A percentile compares a stretch with the other conserved stretches of the same genome.
phyloP scores from a whole-genome alignment of 2,329 filamentous ascomycete species.

The Cadophora sp. region DNA sequence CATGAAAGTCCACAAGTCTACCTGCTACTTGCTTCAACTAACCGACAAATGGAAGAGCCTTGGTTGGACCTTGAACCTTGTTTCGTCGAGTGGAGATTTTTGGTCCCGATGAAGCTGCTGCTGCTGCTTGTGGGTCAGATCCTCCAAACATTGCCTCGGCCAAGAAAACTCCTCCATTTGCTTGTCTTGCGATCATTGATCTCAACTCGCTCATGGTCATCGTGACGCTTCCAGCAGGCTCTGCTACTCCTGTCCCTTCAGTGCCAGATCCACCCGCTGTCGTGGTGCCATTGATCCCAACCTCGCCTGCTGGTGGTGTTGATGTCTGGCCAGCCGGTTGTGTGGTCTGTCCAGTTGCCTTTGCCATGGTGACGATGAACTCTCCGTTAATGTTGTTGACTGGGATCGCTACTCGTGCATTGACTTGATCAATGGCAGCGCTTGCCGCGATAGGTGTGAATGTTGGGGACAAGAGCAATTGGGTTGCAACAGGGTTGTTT shows the following conservation, averaged over 20 bases:
- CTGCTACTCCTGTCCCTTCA: not conserved
- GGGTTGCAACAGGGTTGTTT: conserved; percentile 28
- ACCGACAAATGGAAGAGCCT: conserved; percentile 3
- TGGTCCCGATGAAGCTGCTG: not conserved
- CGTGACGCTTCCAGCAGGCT: not conserved
- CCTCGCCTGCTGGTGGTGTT: not conserved
- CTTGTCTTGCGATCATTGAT: conserved; percentile 12
- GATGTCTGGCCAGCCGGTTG: not conserved
- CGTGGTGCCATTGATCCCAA: not conserved
- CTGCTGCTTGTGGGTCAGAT: not conserved
- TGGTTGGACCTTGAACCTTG: conserved; percentile 7
- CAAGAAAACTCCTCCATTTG: conserved; percentile 14
- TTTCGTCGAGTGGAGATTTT: conserved; percentile 1
- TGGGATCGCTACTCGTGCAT: conserved; percentile 23
- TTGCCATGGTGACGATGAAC: conserved; percentile 31
- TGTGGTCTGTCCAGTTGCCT: not conserved
- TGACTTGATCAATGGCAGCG: conserved; percentile 21
- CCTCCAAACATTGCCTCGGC: conserved; percentile 1
- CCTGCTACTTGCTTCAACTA: not conserved
- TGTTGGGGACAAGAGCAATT: conserved; percentile 31
- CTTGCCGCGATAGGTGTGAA: conserved; percentile 24
- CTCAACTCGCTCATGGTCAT: conserved; percentile 19
- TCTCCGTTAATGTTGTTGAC: conserved; percentile 27
- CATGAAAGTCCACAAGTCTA: not conserved
- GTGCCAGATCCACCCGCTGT: not conserved